phyloP scores from a whole-genome alignment of 2,329 filamentous ascomycete species.

The Penicillium polonicum region DNA sequence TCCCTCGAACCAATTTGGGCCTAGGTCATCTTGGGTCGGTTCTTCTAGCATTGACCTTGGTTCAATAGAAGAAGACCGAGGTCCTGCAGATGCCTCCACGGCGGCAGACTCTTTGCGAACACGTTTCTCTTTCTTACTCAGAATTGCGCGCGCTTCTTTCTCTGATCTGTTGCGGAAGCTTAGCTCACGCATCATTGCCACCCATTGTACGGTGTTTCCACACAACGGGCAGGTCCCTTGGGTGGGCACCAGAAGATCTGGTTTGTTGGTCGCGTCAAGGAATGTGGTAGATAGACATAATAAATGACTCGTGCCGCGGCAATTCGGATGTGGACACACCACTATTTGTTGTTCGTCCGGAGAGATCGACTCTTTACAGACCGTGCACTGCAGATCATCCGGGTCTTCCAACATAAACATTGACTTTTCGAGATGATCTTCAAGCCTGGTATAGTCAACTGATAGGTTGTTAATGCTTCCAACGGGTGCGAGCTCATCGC shows the following conservation, averaged over 20 bases:
- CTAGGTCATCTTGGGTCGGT: constrained; percentile 26
- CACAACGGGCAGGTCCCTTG: constrained; percentile 72
- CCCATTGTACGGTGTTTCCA: constrained; percentile 63
- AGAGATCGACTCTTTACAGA: constrained; percentile 49
- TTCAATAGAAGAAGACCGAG: constrained; percentile 11
- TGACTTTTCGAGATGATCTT: constrained; percentile 54
- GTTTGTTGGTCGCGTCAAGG: constrained; percentile 42
- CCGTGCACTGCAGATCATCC: constrained; percentile 43
- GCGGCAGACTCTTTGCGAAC: constrained; percentile 26
- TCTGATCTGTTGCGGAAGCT: constrained; percentile 69
- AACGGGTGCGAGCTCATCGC: constrained; percentile 25
- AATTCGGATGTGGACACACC: constrained; percentile 53
- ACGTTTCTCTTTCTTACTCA: constrained; percentile 59
- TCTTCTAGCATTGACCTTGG: constrained; percentile 13
- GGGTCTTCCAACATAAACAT: constrained; percentile 42
- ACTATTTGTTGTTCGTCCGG: constrained; percentile 45
- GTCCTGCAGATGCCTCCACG: not conserved
- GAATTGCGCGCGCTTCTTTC: constrained; percentile 63
- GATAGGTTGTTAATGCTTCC: constrained; percentile 50
- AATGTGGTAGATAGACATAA: constrained; percentile 56
- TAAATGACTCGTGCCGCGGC: constrained; percentile 54
- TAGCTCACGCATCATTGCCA: constrained; percentile 76
- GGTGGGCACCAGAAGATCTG: constrained; percentile 60
- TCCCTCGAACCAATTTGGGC: constrained; percentile 37
- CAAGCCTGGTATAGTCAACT: constrained; percentile 53